These are phyloP conservation scores for Nicotiana sylvestris DNA, from an alignment of 257 asterid species.

Conservation along the genomic window DNA sequence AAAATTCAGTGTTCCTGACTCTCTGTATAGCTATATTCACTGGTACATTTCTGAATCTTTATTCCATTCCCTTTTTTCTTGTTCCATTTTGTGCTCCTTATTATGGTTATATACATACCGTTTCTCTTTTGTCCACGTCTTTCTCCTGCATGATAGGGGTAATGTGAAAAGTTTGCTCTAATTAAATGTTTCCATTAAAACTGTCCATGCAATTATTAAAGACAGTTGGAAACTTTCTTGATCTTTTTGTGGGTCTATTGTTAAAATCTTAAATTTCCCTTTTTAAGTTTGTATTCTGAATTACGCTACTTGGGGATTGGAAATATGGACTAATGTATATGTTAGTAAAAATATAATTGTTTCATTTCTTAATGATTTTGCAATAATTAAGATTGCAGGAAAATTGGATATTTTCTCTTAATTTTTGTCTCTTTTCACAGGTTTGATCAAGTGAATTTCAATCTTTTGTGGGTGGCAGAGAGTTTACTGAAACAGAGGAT, in stretches of 20 bases:
- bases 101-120: no score
- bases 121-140: no score
- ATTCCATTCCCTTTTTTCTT: neutral
- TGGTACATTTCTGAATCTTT: neutral
- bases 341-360: neutral
- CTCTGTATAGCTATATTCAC: no score
- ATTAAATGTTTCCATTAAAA: no score
- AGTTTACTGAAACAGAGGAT: neutral
- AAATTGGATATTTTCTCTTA: neutral
- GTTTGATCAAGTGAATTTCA: constrained; percentile 12
- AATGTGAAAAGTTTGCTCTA: no score
- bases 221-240: no score
- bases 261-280: neutral
- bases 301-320: neutral
- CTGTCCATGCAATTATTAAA: no score
- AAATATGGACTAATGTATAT: neutral
- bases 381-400: neutral
- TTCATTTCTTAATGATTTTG: neutral
- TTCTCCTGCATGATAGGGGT: no score
- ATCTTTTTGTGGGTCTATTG: neutral
- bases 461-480: constrained; percentile 4
- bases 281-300: neutral
- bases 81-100: neutral
- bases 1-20: neutral
- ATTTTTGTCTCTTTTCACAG: neutral